Evolutionary conservation across 1,139 yeast genomes (phyloP), one percentile per base, ranked within the genome.

Genomic region (Saccharomycopsis hybrid): DNA sequence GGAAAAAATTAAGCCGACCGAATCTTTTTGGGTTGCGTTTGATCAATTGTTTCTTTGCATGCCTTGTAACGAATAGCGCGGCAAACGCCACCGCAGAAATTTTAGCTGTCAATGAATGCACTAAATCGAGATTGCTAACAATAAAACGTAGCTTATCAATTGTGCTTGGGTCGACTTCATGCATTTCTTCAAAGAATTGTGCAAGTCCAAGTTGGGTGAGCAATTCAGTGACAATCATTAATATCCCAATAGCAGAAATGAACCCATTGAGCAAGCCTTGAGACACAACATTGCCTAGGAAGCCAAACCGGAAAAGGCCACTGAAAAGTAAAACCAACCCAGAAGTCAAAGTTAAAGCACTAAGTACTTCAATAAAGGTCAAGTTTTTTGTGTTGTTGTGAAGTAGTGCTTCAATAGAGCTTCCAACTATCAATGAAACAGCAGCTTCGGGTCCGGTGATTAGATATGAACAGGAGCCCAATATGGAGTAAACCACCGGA

Each of bases 361-460:
- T 83, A 2, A 88, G 81, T 29, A 84, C 70, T 56, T 84, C 85
- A 43, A 83, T 71, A 0, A 89, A 79, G 52, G 77, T 76, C 24
- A 79, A 57, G 55, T 65, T 59, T 43, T 60, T 4, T 2, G 11
- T 31, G 31, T 37, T 24, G 30, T 25, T 13, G 3, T 37, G 33
- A 4, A 31, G n/a, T 13, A 75, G 60, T 2, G 77, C 78, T 56
- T 85, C 88, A n/a, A 89, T 82, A 0, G 92, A 87, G 62, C 87
- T 96, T 2, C 97, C 97, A 2, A 92, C 85, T 41, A 92, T 84
- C 62, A 92, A 72, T 1, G 95, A 85, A 32, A 90, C 84, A 1
- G 97, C 95, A 4, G 92, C 95, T 62, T 92, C 97, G 0, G 98
- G 98, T 0, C 97, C 97, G 4, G 89, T 95, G 49, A 90, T 85